Evolutionary conservation across 208 protist species (phyloP), one percentile per base, ranked within the genome.

Genomic region (Acanthamoeba triangularis): DNA sequence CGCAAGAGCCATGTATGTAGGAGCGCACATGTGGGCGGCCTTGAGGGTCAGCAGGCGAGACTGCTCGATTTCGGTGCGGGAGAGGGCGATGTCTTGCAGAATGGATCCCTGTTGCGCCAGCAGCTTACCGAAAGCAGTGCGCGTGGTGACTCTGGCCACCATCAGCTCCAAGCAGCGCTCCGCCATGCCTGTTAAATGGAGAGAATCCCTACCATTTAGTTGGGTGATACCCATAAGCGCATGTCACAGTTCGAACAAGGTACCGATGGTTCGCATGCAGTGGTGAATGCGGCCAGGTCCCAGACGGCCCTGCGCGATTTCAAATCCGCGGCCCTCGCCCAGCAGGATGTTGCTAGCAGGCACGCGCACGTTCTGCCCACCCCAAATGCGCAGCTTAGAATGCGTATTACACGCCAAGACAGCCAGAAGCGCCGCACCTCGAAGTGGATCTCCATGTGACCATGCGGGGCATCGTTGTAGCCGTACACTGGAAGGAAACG

Each of bases 201-300:
- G 0, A 56, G 14, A n/a, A n/a, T 59, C 6, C 20, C 1, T 59
- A 59, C 20, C 20, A 18, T 25, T 16, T 25, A 80, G 37, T 80
- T 5, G 10, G 33, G 33, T 30, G 30, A n/a, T n/a, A n/a, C 16
- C 13, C 72, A 80, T 80, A n/a, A n/a, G 30, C 65, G 30, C 41
- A 0, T 0, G 33, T 16, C 33, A 28, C 18, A 13, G 25, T 23
- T 20, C 13, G 30, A 30, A 74, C 8, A 11, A 0, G n/a, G 80
- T 80, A 93, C 88, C 98, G 41, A 95, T 95, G 35, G 49, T 72
- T 44, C 98, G 95, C 98, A 99, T 99, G 95, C 98, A 99, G 94
- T 99, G 98, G 80, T 99, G 98, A 54, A 99, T 98, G 35, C 98
- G 95, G 6, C 98, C 98, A 23, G 98, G 98, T 18, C 98, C 98